Base-by-base conservation (phyloP, 2,329 filamentous ascomycete species). In the Lachnellula arida region DNA sequence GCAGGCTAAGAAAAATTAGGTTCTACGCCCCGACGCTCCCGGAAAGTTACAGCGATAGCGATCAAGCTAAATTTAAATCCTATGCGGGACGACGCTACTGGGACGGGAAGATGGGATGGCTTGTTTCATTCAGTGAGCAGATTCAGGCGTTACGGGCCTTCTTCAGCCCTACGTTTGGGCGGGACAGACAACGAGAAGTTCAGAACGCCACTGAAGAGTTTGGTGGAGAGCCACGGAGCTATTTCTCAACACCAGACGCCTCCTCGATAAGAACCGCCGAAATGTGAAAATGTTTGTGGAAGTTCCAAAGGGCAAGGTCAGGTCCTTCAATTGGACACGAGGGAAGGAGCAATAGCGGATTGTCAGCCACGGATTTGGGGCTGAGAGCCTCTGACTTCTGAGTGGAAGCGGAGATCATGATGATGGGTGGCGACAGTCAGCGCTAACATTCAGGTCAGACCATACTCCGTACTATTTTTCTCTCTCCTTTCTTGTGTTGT, bases 121-220 rank as follows among this genome's bases (percentile, higher is more conserved):
- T 14, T 11, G 15, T 14, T 49, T 39, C 48, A 23, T 46, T 37
- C 39, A 44, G 49, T 34, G 15, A 11, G 12, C 19, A 12, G 28
- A 51, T 19, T 51, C 49, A 28, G 39, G 25, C 32, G 40, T 35
- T 23, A 25, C 49, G 25, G 39, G 49, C 19, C 22, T 40, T 42
- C 46, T 53, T 47, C 51, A 53, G 51, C 51, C 51, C 46, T 53
- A 43, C 19, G 25, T 14, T 42, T 7, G 25, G n/a, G 35, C 25
- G 42, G 11, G 23, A 44, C 15, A 39, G 37, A 28, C n/a, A 42
- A 12, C 37, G 40, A 51, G 19, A 19, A 19, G 19, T n/a, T n/a
- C n/a, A n/a, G 23, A 32, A 22, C 39, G 49, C 37, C 49, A 51
- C 49, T 43, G 37, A 22, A 50, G 34, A 51, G 19, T 12, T 25